A percentile compares a stretch with the other conserved stretches of the same genome.
Conservation (phyloP, 495 filamentous ascomycete species). For the Aspergillus haitiensis region DNA sequence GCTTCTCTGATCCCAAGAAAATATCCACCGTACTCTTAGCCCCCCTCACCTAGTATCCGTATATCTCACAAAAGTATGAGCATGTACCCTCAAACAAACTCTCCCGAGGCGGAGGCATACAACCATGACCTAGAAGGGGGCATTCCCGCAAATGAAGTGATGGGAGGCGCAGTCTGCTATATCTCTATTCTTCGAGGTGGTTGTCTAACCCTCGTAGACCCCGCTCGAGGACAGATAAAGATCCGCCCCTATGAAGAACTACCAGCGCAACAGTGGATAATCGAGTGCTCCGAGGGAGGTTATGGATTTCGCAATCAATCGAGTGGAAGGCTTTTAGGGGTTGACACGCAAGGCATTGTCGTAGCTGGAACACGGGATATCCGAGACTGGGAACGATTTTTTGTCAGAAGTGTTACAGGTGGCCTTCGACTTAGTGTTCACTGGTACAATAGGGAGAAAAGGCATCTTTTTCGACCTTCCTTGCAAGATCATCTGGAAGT, state of each 20-base stretch:
- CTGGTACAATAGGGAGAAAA: neutral
- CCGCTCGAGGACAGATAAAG: neutral
- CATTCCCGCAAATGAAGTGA: neutral
- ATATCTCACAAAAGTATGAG: too few relatives aligned
- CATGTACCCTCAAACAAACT: neutral
- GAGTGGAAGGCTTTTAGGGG: neutral
- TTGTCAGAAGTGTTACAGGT: neutral
- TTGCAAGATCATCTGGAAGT: constrained; percentile 1
- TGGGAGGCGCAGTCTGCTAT: neutral
- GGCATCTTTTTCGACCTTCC: neutral
- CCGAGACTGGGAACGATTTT: neutral
- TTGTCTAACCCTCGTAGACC: neutral
- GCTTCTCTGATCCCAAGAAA: too few relatives aligned
- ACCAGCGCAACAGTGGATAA: neutral
- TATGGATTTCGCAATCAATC: neutral
- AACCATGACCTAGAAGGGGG: neutral
- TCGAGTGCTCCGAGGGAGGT: neutral
- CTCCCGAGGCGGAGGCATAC: neutral
- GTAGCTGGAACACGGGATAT: neutral
- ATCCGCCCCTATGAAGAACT: neutral
- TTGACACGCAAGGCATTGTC: neutral
- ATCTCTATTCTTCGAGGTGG: neutral
- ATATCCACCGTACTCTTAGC: too few relatives aligned
- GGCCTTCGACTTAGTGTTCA: neutral
- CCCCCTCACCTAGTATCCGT: too few relatives aligned